Conservation (phyloP, 2,329 filamentous ascomycete genomes). For the Zymoseptoria crescenta region DNA sequence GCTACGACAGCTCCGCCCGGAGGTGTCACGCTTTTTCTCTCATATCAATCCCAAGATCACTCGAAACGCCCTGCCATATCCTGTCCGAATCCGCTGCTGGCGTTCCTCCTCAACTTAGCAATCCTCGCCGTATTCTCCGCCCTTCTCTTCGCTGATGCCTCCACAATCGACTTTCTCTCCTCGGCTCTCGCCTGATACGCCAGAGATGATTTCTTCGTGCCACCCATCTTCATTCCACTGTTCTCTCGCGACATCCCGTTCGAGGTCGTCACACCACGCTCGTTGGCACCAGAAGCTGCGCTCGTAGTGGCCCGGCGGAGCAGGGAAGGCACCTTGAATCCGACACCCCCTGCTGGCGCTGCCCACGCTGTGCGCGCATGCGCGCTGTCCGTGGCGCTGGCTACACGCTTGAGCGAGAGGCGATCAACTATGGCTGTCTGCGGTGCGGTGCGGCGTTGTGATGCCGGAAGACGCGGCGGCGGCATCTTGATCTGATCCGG, state of each 20-base stretch:
- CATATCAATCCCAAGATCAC: not conserved
- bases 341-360: conserved; percentile 31
- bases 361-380: conserved; percentile 30
- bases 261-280: conserved; percentile 33
- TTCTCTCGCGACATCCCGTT: conserved; percentile 21
- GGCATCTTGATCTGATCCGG: conserved; percentile 23
- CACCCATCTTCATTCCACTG: conserved; percentile 39
- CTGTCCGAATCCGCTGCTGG: conserved; percentile 31
- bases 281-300: conserved; percentile 22
- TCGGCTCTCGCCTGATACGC: conserved; percentile 53
- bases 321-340: conserved; percentile 63
- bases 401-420: conserved; percentile 52
- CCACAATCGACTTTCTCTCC: conserved; percentile 45
- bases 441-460: conserved; percentile 32
- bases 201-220: conserved; percentile 52
- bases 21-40: not conserved
- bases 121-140: conserved; percentile 41
- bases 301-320: conserved; percentile 64
- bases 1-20: not conserved
- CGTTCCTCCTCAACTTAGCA: conserved; percentile 34
- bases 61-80: conserved; percentile 37
- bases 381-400: conserved; percentile 17
- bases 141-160: conserved; percentile 45
- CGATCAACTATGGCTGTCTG: conserved; percentile 57
- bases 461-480: conserved; percentile 33